Evolutionary conservation across 1,139 yeast species (phyloP), one percentile per base, ranked within the genome.

Genomic region (Taiozyma sp.): DNA sequence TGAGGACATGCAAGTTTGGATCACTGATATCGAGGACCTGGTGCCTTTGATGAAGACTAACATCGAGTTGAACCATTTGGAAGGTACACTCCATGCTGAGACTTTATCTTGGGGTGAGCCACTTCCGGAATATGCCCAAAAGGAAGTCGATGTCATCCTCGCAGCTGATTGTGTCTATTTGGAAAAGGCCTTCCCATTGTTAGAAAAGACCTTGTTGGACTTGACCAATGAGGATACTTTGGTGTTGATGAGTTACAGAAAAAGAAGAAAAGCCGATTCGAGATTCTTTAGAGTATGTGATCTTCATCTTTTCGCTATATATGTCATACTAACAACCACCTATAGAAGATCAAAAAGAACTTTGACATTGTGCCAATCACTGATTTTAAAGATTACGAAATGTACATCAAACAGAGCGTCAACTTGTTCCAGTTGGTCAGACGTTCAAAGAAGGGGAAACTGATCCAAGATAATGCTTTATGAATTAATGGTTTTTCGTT

Each of bases 141-240:
- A 57, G 2, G 63, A 66, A 22, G 68, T 72, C 2, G 82, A 78
- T 61, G 63, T 77, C 9, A 65, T 79, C 2, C 60, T 79, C 37
- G 83, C 83, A 4, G 83, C 83, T 0, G 83, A 79, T 60, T 78
- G 83, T 61, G 83, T 79, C 9, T 79, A 79, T 54, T 64, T 76
- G 26, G 83, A 78, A 56, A 62, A 69, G 11, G 80, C 81, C 3
- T 79, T 79, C 56, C 81, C 80, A 2, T 55, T 78, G 37, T 61
- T 79, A 45, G 79, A 76, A 50, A 66, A 68, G 53, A 79, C 83
- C 0, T 61, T 79, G 43, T 51, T 76, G 40, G 79, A 77, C 49
- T 57, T 79, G 21, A 70, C 80, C 1, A 66, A 63, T 11, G 29
- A 42, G 2, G 46, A 51, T 10, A 60, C 51, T 13, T 60, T 70